Percentiles rank a stretch among this genome's conserved stretches.
phyloP scores from a whole-genome alignment of 768 basidiomycete species.

The Tephrocybe sp. region DNA sequence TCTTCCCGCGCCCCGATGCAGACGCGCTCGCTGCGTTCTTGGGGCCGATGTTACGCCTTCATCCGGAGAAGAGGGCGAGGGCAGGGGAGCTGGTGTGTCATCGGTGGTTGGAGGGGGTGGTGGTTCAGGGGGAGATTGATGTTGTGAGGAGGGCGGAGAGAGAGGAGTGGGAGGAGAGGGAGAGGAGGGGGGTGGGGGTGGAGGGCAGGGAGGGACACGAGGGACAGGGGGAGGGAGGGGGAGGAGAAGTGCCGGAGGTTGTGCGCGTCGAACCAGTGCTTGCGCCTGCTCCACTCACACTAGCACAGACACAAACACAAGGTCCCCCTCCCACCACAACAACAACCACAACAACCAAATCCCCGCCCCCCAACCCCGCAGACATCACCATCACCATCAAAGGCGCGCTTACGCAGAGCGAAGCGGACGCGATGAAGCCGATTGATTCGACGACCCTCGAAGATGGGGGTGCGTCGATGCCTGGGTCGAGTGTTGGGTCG shows the following conservation, averaged over 20 bases:
- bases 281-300: no score
- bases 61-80: slow-evolving; percentile 85
- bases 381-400: slow-evolving; percentile 25
- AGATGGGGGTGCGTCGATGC: neutral
- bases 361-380: neutral
- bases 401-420: slow-evolving; percentile 39
- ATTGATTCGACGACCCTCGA: slow-evolving; percentile 51
- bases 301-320: no score
- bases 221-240: slow-evolving; percentile 2
- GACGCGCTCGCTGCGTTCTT: slow-evolving; percentile 80
- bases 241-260: slow-evolving; percentile 8
- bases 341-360: no score
- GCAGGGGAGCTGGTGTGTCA: slow-evolving; percentile 86
- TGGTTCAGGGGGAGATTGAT: slow-evolving; percentile 90
- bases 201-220: neutral
- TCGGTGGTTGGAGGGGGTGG: slow-evolving; percentile 80
- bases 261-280: neutral
- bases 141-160: slow-evolving; percentile 65
- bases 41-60: slow-evolving; percentile 84
- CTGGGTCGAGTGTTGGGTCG: neutral
- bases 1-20: slow-evolving; percentile 82
- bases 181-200: slow-evolving; percentile 26
- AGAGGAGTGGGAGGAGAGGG: slow-evolving; percentile 39
- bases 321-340: neutral
- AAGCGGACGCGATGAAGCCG: slow-evolving; percentile 68